Evolutionary conservation across 139 green algal genomes (phyloP).

Genomic region (Diplosphaera chodatii): DNA sequence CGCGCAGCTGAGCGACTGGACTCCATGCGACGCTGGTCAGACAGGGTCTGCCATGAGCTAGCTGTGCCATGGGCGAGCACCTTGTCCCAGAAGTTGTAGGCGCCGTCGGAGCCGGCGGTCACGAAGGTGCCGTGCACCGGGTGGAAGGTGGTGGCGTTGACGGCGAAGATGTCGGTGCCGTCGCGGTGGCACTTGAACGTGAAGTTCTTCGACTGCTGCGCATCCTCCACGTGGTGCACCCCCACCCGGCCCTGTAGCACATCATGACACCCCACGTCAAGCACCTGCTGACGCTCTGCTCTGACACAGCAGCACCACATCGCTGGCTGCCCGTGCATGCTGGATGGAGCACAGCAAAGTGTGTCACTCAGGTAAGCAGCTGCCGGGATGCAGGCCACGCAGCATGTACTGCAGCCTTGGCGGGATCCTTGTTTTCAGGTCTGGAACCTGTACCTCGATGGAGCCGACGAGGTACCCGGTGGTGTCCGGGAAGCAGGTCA

Average conservation of each 20-base stretch:
- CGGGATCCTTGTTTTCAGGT: slow-evolving; percentile 34
- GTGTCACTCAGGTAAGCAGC: slow-evolving; percentile 87
- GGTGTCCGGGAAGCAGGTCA: slow-evolving; percentile 80
- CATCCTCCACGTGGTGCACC: slow-evolving; percentile 94
- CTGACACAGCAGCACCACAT: neutral
- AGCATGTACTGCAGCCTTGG: slow-evolving; percentile 97
- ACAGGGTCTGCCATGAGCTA: no score
- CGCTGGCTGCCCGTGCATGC: no score
- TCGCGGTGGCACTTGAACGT: slow-evolving; percentile 92
- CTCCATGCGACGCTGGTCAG: no score
- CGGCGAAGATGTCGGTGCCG: slow-evolving; percentile 84
- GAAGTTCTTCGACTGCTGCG: slow-evolving; percentile 79
- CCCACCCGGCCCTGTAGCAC: slow-evolving; percentile 81
- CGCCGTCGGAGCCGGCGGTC: slow-evolving; percentile 84
- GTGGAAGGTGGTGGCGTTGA: slow-evolving; percentile 94
- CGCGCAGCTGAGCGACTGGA: no score
- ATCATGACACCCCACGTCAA: no score
- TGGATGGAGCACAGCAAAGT: slow-evolving; percentile 55
- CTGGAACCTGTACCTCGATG: slow-evolving; percentile 75
- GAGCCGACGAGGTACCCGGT: slow-evolving; percentile 86
- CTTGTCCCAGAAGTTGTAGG: slow-evolving; percentile 98
- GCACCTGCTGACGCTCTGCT: no score
- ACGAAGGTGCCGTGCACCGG: slow-evolving; percentile 85
- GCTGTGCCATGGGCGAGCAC: neutral
- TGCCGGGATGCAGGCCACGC: slow-evolving; percentile 71